Evolutionary conservation across 192 early-diverging fungal genomes (phyloP).

Genomic region (Coemansia sp.): DNA sequence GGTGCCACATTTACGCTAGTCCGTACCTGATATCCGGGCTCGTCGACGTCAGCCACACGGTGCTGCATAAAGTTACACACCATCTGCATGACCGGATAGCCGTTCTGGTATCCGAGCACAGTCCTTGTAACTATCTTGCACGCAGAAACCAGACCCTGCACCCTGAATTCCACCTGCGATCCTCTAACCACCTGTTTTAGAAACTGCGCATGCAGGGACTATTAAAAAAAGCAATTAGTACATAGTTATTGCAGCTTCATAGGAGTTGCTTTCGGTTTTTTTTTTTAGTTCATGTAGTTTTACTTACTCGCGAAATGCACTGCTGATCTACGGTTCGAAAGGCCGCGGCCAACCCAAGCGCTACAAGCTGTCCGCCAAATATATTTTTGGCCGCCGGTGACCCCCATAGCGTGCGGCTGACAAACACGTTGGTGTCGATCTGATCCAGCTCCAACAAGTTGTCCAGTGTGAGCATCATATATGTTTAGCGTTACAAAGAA

Average conservation of each 20-base stretch:
- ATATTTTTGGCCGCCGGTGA: slow-evolving; percentile 9
- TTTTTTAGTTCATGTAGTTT: too few relatives aligned
- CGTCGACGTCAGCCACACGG: background rate
- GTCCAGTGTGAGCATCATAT: slow-evolving; percentile 4
- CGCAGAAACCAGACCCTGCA: slow-evolving; percentile 6
- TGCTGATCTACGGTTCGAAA: slow-evolving; percentile 17
- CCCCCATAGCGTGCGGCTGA: slow-evolving; percentile 12
- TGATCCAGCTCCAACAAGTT: slow-evolving; percentile 19
- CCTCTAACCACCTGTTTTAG: slow-evolving; percentile 8
- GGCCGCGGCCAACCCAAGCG: slow-evolving; percentile 19
- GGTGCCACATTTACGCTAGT: too few relatives aligned
- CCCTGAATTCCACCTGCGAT: slow-evolving; percentile 11
- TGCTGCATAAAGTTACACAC: slow-evolving; percentile 23
- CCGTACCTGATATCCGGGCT: slow-evolving; percentile 7
- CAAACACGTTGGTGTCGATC: slow-evolving; percentile 2
- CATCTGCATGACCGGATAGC: slow-evolving; percentile 23
- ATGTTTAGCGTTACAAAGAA: too few relatives aligned
- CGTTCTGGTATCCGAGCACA: slow-evolving; percentile 15
- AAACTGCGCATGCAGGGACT: slow-evolving; percentile 35
- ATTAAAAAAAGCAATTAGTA: background rate
- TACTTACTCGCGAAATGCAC: slow-evolving; percentile 25
- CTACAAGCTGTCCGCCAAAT: slow-evolving; percentile 33
- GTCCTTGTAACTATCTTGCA: slow-evolving; percentile 12
- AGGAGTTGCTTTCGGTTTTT: too few relatives aligned
- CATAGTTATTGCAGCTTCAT: too few relatives aligned